Evolutionary conservation across 2,329 filamentous ascomycete species (phyloP), one percentile per base, ranked within the genome.

Genomic region (Didymella pinodella): DNA sequence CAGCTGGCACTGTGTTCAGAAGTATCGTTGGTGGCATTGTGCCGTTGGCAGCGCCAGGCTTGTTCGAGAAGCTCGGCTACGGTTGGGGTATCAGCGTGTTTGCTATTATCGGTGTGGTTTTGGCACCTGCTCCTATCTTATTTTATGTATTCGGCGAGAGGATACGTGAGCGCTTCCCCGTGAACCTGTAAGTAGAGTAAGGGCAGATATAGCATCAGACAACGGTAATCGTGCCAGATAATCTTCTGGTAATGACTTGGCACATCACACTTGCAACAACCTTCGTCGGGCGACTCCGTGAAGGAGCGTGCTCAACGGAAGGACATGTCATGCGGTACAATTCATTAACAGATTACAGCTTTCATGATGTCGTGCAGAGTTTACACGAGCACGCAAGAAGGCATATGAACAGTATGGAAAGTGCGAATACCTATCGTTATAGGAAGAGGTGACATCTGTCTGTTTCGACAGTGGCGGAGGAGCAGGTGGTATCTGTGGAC

Each of bases 1-100:
- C 82, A 5, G 82, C 81, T 4, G 81, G 81, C 0, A 78, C 81
- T 0, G 76, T 83, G 0, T 83, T 83, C 52, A 68, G 82, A 20
- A 78, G 75, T 46, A 38, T 84, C 1, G 67, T 83, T 16, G 81
- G 82, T 4, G 82, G 81, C 5, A 65, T 83, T 0, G 74, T 83
- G 22, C 82, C 82, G 0, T 64, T 83, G 3, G 74, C 82, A 47
- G 81, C 80, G 3, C 80, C 81, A 0, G 59, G 56, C 0, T 57
- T 84, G 41, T 79, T 83, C 48, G 76, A 82, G 2, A 74, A 68
- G 14, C 40, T 82, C 8, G 82, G 81, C 0, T 79, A 82, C 61
- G 82, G 82, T 2, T 84, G 81, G 81, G 81, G 81, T 1, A 78
- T 83, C n/a, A 79, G 75, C 26, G 72, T 81, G 1, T 83, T 84